Conservation (phyloP, 108 stramenopile genomes). For the Nitzschia sp. region DNA sequence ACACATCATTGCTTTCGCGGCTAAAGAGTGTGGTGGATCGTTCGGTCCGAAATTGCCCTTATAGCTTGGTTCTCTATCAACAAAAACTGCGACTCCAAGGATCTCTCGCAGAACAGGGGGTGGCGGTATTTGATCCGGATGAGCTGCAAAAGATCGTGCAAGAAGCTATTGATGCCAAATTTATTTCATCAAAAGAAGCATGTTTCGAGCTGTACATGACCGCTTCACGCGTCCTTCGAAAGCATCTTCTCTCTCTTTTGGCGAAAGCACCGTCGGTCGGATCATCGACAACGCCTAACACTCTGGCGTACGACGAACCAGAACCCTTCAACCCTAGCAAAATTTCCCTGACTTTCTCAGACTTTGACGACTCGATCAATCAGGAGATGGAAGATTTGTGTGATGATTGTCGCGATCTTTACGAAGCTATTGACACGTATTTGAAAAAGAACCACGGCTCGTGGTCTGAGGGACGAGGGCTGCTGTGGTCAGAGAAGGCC, state of each 20-base stretch:
- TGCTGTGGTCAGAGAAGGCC: constrained; percentile 59
- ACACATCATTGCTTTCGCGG: constrained; percentile 16
- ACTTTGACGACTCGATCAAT: constrained; percentile 32
- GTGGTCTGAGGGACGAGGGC: constrained; percentile 56
- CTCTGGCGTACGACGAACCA: constrained; percentile 31
- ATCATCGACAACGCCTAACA: not conserved
- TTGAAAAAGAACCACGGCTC: constrained; percentile 47
- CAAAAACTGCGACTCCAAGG: constrained; percentile 40
- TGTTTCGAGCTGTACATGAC: constrained; percentile 40
- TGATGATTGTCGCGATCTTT: constrained; percentile 79
- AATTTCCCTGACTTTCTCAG: not conserved
- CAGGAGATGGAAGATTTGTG: constrained; percentile 75
- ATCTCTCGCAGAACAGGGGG: constrained; percentile 27
- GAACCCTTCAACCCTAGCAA: constrained; percentile 20
- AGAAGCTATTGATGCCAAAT: constrained; percentile 57
- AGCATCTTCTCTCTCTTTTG: constrained; percentile 37
- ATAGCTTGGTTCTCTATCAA: constrained; percentile 53
- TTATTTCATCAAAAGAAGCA: constrained; percentile 34
- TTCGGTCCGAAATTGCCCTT: constrained; percentile 82
- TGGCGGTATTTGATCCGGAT: constrained; percentile 67
- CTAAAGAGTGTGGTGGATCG: constrained; percentile 63
- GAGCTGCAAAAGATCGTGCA: constrained; percentile 56
- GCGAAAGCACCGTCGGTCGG: not conserved
- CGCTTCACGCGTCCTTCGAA: constrained; percentile 33
- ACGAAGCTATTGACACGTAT: constrained; percentile 63